Evolutionary conservation across 192 early-diverging fungal genomes (phyloP).

Genomic region (Obelidium mucronatum): DNA sequence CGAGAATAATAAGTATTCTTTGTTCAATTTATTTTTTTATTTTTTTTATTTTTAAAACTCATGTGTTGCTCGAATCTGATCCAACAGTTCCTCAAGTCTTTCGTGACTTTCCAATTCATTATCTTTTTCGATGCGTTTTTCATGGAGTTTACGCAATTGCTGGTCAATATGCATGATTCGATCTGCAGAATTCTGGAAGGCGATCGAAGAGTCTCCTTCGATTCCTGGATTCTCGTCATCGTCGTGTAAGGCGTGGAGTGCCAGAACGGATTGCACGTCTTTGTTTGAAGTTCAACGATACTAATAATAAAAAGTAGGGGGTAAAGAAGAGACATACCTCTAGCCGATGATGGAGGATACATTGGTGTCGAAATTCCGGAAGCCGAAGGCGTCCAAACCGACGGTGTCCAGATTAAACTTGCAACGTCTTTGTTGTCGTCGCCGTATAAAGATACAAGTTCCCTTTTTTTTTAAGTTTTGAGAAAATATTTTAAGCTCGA

Average conservation of each 20-base stretch:
- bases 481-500: background rate
- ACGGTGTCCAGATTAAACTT: conserved; percentile 5
- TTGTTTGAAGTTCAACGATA: background rate
- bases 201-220: no score
- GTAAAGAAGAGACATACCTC: background rate
- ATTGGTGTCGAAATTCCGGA: conserved; percentile 13
- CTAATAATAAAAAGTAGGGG: background rate
- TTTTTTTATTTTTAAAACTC: no score
- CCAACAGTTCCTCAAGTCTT: conserved; percentile 11
- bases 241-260: background rate
- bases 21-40: no score
- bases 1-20: no score
- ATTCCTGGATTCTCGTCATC: no score
- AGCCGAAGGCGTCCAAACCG: conserved; percentile 9
- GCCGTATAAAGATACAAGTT: background rate
- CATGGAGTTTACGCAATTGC: background rate
- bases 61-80: conserved; percentile 2
- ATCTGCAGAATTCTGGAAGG: no score
- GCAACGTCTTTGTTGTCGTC: background rate
- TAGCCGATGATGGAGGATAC: background rate
- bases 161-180: no score
- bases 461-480: conserved; percentile 4
- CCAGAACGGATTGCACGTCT: conserved; percentile 7
- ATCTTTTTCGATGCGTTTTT: background rate
- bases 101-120: conserved; percentile 6